These are phyloP conservation scores for Aristolochia contorta DNA, from an alignment of 164 flowering plant genomes.

Conservation along the genomic window DNA sequence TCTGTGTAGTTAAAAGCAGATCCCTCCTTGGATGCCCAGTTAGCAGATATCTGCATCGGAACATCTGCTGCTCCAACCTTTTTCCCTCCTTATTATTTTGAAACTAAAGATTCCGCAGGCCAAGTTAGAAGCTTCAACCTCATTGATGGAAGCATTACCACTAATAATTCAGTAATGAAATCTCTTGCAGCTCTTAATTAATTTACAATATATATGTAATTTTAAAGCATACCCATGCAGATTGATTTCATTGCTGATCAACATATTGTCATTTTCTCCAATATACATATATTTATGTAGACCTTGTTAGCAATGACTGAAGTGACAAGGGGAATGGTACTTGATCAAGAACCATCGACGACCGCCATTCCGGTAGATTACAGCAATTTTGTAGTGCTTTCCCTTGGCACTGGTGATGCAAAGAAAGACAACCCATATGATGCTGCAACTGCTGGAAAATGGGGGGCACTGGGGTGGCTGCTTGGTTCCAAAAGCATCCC, in stretches of 20 bases:
- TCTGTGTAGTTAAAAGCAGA: background rate
- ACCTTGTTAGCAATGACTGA: constrained; percentile 6
- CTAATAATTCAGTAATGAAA: constrained; percentile 10
- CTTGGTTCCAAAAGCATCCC: background rate
- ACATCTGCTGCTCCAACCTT: constrained; percentile 14
- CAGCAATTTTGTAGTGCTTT: constrained; percentile 7
- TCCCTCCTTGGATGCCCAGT: constrained; percentile 1
- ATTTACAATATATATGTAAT: background rate
- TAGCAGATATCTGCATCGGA: constrained; percentile 10
- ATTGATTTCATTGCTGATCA: no score
- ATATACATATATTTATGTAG: background rate
- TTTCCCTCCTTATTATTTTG: constrained; percentile 8
- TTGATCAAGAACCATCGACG: background rate
- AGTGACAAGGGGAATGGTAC: background rate
- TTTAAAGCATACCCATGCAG: background rate
- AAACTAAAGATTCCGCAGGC: background rate
- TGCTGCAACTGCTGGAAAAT: constrained; percentile 4
- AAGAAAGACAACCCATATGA: constrained; percentile 2
- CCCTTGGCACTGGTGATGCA: constrained; percentile 6
- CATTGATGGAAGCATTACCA: constrained; percentile 12
- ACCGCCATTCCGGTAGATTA: background rate
- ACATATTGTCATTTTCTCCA: no score
- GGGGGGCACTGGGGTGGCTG: constrained; percentile 9
- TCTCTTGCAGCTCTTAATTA: background rate
- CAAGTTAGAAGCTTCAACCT: constrained; percentile 6